These are phyloP conservation scores for Rhizoclosmatium sp. DNA, from an alignment of 192 early-diverging fungal genomes.

Conservation along the genomic window DNA sequence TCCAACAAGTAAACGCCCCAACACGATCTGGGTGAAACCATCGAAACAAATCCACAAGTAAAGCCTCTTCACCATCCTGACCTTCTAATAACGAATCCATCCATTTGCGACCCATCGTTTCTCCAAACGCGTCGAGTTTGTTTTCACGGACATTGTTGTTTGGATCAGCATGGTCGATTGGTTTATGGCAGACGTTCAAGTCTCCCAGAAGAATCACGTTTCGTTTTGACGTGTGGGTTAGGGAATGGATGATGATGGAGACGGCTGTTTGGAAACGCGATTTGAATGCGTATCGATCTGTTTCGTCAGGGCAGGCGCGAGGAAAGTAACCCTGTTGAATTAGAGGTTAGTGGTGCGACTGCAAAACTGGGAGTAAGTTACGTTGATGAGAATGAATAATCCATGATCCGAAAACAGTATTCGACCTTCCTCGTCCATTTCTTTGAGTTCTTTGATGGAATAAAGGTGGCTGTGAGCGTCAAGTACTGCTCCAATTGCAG, in stretches of 20 bases:
- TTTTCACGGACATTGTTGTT: conserved; percentile 60
- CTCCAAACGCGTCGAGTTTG: conserved; percentile 62
- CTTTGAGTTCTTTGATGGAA: conserved; percentile 46
- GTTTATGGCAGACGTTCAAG: conserved; percentile 68
- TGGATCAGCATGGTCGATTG: conserved; percentile 81
- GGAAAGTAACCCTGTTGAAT: conserved; percentile 38
- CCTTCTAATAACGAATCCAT: conserved; percentile 63
- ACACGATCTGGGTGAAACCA: conserved; percentile 63
- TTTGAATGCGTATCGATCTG: conserved; percentile 34
- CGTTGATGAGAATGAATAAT: conserved; percentile 78
- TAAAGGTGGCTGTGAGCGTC: background rate
- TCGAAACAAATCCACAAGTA: conserved; percentile 71
- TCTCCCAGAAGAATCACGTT: conserved; percentile 45
- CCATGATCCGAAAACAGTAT: conserved; percentile 76
- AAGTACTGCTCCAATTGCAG: conserved; percentile 41
- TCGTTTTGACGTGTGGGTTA: conserved; percentile 18
- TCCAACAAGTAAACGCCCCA: conserved; percentile 74
- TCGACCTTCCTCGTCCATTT: conserved; percentile 77
- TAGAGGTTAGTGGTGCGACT: background rate
- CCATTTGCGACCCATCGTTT: conserved; percentile 69
- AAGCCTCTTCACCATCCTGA: conserved; percentile 43
- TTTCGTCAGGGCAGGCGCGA: conserved; percentile 13
- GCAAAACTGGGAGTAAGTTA: conserved; percentile 8
- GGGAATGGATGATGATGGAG: conserved; percentile 1
- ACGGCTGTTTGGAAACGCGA: conserved; percentile 43